A percentile compares a stretch with the other conserved stretches of the same genome.
These are phyloP conservation scores for Tolypocladium amazonense DNA, from an alignment of 2,329 filamentous ascomycete genomes.

Conservation along the genomic window DNA sequence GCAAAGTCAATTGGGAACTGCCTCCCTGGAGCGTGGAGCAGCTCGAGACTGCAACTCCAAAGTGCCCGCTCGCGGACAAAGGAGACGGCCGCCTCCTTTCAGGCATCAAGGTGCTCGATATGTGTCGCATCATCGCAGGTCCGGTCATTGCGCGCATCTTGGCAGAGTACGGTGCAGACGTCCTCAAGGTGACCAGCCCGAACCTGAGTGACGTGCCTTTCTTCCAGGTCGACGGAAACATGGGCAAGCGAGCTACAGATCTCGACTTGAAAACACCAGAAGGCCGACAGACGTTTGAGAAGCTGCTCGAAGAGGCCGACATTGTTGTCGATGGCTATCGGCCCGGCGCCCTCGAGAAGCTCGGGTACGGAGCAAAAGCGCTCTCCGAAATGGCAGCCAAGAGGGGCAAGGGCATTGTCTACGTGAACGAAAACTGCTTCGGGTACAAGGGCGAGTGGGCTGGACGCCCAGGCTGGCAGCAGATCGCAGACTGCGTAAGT, in stretches of 20 bases:
- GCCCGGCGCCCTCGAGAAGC: constrained; percentile 50
- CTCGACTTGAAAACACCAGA: constrained; percentile 47
- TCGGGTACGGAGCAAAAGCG: constrained; percentile 51
- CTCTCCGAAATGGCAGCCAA: constrained; percentile 40
- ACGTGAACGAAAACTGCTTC: constrained; percentile 64
- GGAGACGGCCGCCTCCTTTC: constrained; percentile 25
- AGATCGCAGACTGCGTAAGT: constrained; percentile 53
- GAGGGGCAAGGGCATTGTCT: constrained; percentile 52
- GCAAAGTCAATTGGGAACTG: constrained; percentile 25
- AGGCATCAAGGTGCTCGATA: constrained; percentile 63
- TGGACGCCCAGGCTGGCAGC: constrained; percentile 57
- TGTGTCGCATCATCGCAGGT: constrained; percentile 66
- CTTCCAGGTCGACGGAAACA: constrained; percentile 63
- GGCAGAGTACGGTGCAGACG: constrained; percentile 65
- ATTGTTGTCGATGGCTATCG: constrained; percentile 59
- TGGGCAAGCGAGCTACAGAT: constrained; percentile 57
- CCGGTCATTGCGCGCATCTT: constrained; percentile 62
- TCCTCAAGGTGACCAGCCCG: constrained; percentile 60
- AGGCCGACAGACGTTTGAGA: constrained; percentile 46
- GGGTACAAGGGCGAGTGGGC: constrained; percentile 52
- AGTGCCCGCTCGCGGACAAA: constrained; percentile 23
- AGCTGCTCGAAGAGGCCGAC: constrained; percentile 50
- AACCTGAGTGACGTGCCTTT: constrained; percentile 60
- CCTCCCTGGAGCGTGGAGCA: constrained; percentile 39
- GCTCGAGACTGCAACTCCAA: constrained; percentile 39